Evolutionary conservation across 1,284 basidiomycete species (phyloP), one percentile per base, ranked within the genome.

Genomic region (Sanghuangporus baumii): DNA sequence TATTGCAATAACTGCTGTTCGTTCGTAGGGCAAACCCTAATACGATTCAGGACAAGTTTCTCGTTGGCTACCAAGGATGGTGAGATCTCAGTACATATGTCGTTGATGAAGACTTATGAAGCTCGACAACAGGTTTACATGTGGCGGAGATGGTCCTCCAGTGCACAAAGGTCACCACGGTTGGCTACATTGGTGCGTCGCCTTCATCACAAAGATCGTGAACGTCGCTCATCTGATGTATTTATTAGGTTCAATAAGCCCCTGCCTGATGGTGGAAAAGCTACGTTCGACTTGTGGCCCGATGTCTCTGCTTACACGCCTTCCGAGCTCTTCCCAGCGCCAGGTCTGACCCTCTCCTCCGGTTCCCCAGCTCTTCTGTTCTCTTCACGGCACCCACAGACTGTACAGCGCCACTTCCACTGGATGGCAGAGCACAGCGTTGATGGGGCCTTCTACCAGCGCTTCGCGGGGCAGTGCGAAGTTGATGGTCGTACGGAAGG

Each of bases 31-130:
- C 81, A 11, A 74, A 83, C 67, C 76, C 83, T n/a, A 75, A 72
- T 2, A 82, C 82, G 3, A 82, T 85, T 41, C 87, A 90, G 64
- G 83, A 90, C 74, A 93, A 92, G 70, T 85, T 91, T 69, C 74
- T 93, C 23, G 88, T 91, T 0, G 90, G 90, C 31, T 92, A 93
- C 70, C 90, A 92, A 72, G 90, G 89, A 71, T 92, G 90, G 87
- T 51, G 26, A 7, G 48, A n/a, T 5, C 7, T 46, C 12, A 7
- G 20, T n/a, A 6, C 5, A n/a, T n/a, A 46, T 18, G 26, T 31
- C 5, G 26, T 31, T 31, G 20, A 46, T n/a, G 14, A 46, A 46
- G 43, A n/a, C 18, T 26, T 48, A 12, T 48, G 18, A 48, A 41
- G 40, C 20, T 16, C 8, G 48, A 14, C 9, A 12, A 51, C 14